Conservation (phyloP, 2,329 filamentous ascomycete species). For the Aureobasidium namibiae region DNA sequence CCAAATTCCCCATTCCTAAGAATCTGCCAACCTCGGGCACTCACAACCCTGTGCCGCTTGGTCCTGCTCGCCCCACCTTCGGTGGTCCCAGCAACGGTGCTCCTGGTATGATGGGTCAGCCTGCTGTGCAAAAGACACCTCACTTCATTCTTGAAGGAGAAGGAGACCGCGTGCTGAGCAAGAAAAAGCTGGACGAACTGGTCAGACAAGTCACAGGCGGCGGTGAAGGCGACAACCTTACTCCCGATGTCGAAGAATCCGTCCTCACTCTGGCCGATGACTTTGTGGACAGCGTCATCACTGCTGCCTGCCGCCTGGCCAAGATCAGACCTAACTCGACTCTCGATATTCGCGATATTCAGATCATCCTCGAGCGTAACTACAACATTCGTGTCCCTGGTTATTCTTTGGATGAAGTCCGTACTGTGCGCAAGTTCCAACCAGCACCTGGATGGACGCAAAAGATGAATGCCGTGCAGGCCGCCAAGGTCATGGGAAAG, state of each 20-base stretch:
- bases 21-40: conserved; percentile 58
- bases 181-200: conserved; percentile 94
- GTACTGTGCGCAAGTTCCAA: conserved; percentile 88
- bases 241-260: conserved; percentile 91
- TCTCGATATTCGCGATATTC: conserved; percentile 67
- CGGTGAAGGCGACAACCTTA: conserved; percentile 63
- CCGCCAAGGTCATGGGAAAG: conserved; percentile 63
- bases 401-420: conserved; percentile 87
- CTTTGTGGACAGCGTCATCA: conserved; percentile 87
- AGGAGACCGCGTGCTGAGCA: conserved; percentile 87
- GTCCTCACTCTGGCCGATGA: conserved; percentile 85
- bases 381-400: conserved; percentile 78
- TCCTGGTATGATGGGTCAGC: conserved; percentile 79
- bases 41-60: conserved; percentile 68
- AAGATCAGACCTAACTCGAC: conserved; percentile 87
- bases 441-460: conserved; percentile 83
- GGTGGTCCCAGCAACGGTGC: conserved; percentile 59
- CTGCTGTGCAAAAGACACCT: conserved; percentile 72
- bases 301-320: conserved; percentile 78
- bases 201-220: conserved; percentile 88
- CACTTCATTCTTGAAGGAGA: conserved; percentile 84
- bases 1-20: conserved; percentile 78
- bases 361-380: conserved; percentile 50
- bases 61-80: conserved; percentile 68
- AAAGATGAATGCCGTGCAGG: conserved; percentile 95